phyloP scores from a whole-genome alignment of 2,329 filamentous ascomycete genomes.

The Penicillium sp. region DNA sequence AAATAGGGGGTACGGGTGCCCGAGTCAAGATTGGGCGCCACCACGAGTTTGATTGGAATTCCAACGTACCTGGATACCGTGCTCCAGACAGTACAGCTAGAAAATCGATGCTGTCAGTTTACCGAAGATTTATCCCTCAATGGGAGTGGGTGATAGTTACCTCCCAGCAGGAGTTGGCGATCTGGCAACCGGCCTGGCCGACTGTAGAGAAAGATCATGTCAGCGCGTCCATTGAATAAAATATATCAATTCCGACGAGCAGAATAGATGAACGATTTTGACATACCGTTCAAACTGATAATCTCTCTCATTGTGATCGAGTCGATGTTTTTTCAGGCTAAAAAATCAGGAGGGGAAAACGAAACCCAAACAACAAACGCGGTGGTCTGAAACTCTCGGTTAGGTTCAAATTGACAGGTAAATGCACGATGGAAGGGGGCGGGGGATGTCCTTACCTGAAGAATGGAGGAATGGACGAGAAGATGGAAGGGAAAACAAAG shows the following conservation, averaged over 20 bases:
- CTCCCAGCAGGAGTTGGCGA: slow-evolving; percentile 99
- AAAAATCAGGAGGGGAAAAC: slow-evolving; percentile 31
- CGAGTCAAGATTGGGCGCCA: slow-evolving; percentile 21
- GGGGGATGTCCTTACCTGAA: slow-evolving; percentile 15
- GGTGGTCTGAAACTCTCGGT: slow-evolving; percentile 25
- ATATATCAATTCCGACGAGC: slow-evolving; percentile 11
- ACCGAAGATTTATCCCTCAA: slow-evolving; percentile 10
- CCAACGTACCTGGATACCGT: slow-evolving; percentile 88
- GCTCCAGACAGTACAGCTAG: slow-evolving; percentile 99
- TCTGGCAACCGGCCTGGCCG: slow-evolving; percentile 99
- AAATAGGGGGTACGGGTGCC: slow-evolving; percentile 22
- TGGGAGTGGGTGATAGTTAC: slow-evolving; percentile 59
- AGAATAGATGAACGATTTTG: slow-evolving; percentile 15
- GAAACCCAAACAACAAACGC: slow-evolving; percentile 30
- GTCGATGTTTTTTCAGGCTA: slow-evolving; percentile 18
- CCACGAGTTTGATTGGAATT: slow-evolving; percentile 13
- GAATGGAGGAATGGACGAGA: slow-evolving; percentile 30
- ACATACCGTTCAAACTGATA: slow-evolving; percentile 96
- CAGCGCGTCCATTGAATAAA: slow-evolving; percentile 35
- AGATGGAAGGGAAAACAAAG: slow-evolving; percentile 21
- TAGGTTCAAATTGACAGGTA: slow-evolving; percentile 7
- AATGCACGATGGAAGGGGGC: slow-evolving; percentile 15
- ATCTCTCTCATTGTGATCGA: slow-evolving; percentile 89
- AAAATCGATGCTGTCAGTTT: slow-evolving; percentile 38
- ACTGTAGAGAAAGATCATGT: slow-evolving; percentile 58